Evolutionary conservation across 1,139 yeast species (phyloP).

Genomic region (Yamadazyma taylorii): DNA sequence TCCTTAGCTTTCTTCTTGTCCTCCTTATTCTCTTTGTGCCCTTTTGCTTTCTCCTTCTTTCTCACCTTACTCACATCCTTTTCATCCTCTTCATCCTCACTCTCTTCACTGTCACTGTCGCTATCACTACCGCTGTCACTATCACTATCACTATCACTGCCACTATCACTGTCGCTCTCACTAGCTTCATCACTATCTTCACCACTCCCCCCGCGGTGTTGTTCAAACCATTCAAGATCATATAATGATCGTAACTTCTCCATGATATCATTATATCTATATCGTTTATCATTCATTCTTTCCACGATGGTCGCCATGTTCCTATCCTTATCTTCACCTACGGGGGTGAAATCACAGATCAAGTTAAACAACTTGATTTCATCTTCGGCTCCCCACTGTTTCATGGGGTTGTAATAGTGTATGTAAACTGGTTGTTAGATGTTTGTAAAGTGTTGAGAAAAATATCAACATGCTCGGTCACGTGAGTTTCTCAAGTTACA

Average conservation of each 20-base stretch:
- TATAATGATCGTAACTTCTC: slow-evolving; percentile 53
- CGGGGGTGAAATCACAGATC: slow-evolving; percentile 69
- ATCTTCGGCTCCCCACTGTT: slow-evolving; percentile 59
- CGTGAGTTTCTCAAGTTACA: no score
- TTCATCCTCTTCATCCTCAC: slow-evolving; percentile 21
- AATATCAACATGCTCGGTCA: no score
- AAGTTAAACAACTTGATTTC: slow-evolving; percentile 67
- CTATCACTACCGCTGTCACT: slow-evolving; percentile 16
- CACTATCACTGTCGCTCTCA: neutral
- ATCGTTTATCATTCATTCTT: slow-evolving; percentile 40
- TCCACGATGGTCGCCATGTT: slow-evolving; percentile 58
- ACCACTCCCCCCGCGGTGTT: slow-evolving; percentile 6
- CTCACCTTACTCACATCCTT: slow-evolving; percentile 11
- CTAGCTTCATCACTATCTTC: slow-evolving; percentile 1
- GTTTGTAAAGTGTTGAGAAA: no score
- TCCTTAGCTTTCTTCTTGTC: no score
- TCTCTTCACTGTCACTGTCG: slow-evolving; percentile 52
- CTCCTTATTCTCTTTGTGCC: slow-evolving; percentile 1
- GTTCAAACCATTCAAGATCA: slow-evolving; percentile 56
- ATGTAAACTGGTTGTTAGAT: neutral
- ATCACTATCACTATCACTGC: slow-evolving; percentile 39
- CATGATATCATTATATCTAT: slow-evolving; percentile 54
- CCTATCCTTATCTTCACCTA: slow-evolving; percentile 57
- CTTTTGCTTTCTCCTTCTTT: slow-evolving; percentile 5
- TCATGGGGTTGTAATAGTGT: slow-evolving; percentile 6